A percentile compares a stretch with the other conserved stretches of the same genome.
These are phyloP conservation scores for Tricholoma saponaceum DNA, from an alignment of 768 basidiomycete species.

Conservation along the genomic window DNA sequence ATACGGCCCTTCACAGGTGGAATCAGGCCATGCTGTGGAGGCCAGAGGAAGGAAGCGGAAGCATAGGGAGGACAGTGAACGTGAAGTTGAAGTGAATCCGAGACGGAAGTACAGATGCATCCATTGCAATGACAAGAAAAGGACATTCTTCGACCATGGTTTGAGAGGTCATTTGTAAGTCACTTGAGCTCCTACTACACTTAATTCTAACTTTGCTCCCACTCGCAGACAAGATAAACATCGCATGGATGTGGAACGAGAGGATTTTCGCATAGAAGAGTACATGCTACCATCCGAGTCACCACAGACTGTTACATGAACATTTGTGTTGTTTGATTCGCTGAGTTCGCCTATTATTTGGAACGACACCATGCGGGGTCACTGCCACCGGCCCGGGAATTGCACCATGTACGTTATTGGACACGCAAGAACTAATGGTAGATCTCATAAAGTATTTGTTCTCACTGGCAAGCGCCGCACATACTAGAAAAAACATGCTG, in stretches of 20 bases:
- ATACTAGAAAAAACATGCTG: too few species aligned
- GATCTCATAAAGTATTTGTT: too few species aligned
- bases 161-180: background rate
- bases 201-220: background rate
- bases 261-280: background rate
- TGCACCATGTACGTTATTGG: too few species aligned
- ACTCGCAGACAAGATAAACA: too few species aligned
- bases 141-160: conserved; percentile 1
- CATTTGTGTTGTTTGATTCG: too few species aligned
- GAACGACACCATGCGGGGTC: too few species aligned
- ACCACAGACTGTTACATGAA: too few species aligned
- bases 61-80: background rate
- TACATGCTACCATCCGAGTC: background rate
- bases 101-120: background rate
- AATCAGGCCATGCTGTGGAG: background rate
- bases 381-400: too few species aligned
- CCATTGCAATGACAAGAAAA: background rate
- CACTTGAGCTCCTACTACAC: background rate
- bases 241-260: background rate
- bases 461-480: too few species aligned
- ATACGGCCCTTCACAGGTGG: background rate
- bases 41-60: background rate
- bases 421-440: too few species aligned
- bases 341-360: too few species aligned
- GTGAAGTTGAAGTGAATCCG: background rate